These are phyloP conservation scores for Ophiocytium majus DNA, from an alignment of 352 stramenopile species.

Conservation along the genomic window DNA sequence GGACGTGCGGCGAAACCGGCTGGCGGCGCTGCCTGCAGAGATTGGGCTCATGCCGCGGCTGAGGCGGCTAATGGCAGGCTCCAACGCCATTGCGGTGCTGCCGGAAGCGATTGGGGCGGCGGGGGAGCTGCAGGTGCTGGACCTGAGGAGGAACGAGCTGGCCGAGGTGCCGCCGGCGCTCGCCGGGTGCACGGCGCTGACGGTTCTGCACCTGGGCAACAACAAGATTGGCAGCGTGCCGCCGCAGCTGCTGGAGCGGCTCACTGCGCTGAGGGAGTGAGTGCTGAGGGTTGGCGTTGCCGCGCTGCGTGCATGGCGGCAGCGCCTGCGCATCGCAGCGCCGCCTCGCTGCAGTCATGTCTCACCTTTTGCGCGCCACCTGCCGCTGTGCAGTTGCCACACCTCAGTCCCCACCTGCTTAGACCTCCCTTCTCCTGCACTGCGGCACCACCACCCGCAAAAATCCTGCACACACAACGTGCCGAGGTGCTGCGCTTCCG, in stretches of 20 bases:
- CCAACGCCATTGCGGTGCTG: slow-evolving; percentile 36
- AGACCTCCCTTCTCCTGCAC: no score
- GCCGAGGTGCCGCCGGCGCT: slow-evolving; percentile 27
- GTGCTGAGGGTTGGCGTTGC: no score
- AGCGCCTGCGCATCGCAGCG: no score
- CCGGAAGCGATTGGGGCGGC: slow-evolving; percentile 40
- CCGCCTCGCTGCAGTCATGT: no score
- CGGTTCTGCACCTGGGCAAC: slow-evolving; percentile 40
- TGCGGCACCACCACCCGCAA: no score
- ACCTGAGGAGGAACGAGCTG: slow-evolving; percentile 36
- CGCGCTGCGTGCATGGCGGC: no score
- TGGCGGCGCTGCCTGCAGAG: slow-evolving; percentile 34
- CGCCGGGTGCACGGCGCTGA: slow-evolving; percentile 24
- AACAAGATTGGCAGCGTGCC: slow-evolving; percentile 32
- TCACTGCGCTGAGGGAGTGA: slow-evolving; percentile 38
- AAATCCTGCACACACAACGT: no score
- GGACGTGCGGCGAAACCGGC: slow-evolving; percentile 38
- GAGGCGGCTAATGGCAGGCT: slow-evolving; percentile 29
- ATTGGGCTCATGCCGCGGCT: slow-evolving; percentile 34
- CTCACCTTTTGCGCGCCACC: no score
- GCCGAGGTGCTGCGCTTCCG: background rate
- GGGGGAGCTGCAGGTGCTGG: slow-evolving; percentile 28
- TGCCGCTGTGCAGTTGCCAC: no score
- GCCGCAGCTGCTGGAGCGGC: slow-evolving; percentile 36
- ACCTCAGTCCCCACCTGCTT: no score